Conservation (phyloP, 2,329 filamentous ascomycete species). For the Colletotrichum chrysophilum region DNA sequence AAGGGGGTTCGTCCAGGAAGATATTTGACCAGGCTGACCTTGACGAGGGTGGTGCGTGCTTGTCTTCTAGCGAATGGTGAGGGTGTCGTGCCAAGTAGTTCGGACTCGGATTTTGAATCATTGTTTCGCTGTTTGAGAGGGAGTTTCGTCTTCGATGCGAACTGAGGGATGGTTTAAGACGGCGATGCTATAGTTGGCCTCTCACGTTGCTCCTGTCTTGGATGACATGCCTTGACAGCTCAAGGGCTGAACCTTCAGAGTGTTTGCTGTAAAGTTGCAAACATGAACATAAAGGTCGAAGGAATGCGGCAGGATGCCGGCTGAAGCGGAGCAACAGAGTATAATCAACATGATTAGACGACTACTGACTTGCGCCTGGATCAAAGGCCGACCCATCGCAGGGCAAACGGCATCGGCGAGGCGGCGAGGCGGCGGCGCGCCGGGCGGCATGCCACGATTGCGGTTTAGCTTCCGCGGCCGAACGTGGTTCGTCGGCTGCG, state of each 20-base stretch:
- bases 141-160: neutral
- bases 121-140: neutral
- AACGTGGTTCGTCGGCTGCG: neutral
- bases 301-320: slow-evolving; percentile 2
- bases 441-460: neutral
- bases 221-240: neutral
- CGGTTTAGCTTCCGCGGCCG: neutral
- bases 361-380: neutral
- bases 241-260: neutral
- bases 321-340: neutral
- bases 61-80: neutral
- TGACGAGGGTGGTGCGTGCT: neutral
- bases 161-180: neutral
- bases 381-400: neutral
- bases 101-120: slow-evolving; percentile 1
- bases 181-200: neutral
- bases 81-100: slow-evolving; percentile 8
- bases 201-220: neutral
- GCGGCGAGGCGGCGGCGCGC: neutral
- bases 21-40: neutral
- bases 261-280: neutral
- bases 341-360: neutral
- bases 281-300: neutral
- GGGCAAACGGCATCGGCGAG: neutral
- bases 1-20: neutral